phyloP scores from a whole-genome alignment of 2,329 filamentous ascomycete genomes.

The Fusarium sarcochroum region DNA sequence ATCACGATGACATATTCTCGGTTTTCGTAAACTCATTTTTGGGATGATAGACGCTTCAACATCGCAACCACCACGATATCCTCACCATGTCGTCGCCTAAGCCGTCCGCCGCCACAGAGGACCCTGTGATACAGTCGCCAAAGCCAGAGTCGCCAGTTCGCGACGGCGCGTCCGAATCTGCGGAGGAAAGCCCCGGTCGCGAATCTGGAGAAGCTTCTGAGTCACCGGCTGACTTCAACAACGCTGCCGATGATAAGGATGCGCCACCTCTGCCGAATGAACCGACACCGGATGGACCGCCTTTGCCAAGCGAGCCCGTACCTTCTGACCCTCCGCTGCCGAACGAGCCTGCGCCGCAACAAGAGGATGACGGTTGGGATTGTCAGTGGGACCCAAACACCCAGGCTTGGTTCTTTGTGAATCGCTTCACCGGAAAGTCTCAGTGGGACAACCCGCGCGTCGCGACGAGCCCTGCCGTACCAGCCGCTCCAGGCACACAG shows the following conservation, averaged over 20 bases:
- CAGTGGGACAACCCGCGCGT: conserved; percentile 93
- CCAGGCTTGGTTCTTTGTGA: conserved; percentile 86
- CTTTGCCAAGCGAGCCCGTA: conserved; percentile 52
- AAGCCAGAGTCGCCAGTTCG: conserved; percentile 19
- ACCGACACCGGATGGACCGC: conserved; percentile 47
- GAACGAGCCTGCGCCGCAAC: conserved; percentile 60
- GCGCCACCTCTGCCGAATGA: conserved; percentile 58
- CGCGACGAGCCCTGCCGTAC: conserved; percentile 59
- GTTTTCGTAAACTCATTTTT: conserved; percentile 57
- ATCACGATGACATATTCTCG: conserved; percentile 52
- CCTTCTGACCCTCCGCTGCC: conserved; percentile 58
- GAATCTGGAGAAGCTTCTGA: conserved; percentile 48
- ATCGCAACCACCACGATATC: conserved; percentile 31
- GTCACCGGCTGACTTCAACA: conserved; percentile 15
- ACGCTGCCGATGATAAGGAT: conserved; percentile 33
- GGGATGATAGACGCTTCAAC: conserved; percentile 52
- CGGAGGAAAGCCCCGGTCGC: conserved; percentile 27
- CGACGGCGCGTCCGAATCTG: conserved; percentile 32
- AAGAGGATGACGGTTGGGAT: conserved; percentile 84
- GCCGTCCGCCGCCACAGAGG: conserved; percentile 29
- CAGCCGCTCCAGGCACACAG: conserved; percentile 48
- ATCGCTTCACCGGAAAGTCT: conserved; percentile 79
- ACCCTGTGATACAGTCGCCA: conserved; percentile 32
- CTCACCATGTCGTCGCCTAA: conserved; percentile 44
- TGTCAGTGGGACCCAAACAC: conserved; percentile 79